Conservation (phyloP, 2,329 filamentous ascomycete species). For the Akanthomyces lecanii region DNA sequence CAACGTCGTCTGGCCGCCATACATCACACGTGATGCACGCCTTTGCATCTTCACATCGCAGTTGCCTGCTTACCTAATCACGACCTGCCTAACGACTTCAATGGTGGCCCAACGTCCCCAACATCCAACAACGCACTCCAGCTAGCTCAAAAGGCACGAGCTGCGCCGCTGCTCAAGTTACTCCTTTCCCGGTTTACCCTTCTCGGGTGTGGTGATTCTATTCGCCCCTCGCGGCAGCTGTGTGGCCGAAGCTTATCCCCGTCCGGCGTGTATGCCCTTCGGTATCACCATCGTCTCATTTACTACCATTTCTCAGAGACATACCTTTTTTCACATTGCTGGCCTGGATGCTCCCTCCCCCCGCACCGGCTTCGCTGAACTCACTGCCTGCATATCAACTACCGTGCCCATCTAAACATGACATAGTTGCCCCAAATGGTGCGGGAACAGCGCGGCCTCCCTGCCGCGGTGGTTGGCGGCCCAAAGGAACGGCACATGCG, state of each 20-base stretch:
- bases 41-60: not conserved
- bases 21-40: slow-evolving; percentile 15
- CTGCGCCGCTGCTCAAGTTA: slow-evolving; percentile 8
- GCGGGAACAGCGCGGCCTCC: slow-evolving; percentile 33
- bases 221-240: slow-evolving; percentile 6
- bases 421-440: slow-evolving; percentile 30
- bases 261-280: not conserved
- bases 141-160: slow-evolving; percentile 1
- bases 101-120: slow-evolving; percentile 17
- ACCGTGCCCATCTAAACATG: not conserved
- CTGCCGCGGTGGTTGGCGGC: slow-evolving; percentile 28
- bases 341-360: not conserved
- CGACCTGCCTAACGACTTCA: slow-evolving; percentile 14
- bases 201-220: slow-evolving; percentile 10
- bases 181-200: slow-evolving; percentile 3
- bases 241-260: slow-evolving; percentile 3
- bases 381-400: slow-evolving; percentile 3
- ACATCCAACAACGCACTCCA: slow-evolving; percentile 10
- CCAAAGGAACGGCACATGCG: slow-evolving; percentile 35
- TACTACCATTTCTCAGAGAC: not conserved
- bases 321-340: not conserved
- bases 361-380: not conserved
- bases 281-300: slow-evolving; percentile 1
- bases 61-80: slow-evolving; percentile 15
- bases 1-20: slow-evolving; percentile 15